A percentile compares a stretch with the other conserved stretches of the same genome.
These are phyloP conservation scores for Nectriaceae sp. DNA, from an alignment of 2,329 filamentous ascomycete species.

Conservation along the genomic window DNA sequence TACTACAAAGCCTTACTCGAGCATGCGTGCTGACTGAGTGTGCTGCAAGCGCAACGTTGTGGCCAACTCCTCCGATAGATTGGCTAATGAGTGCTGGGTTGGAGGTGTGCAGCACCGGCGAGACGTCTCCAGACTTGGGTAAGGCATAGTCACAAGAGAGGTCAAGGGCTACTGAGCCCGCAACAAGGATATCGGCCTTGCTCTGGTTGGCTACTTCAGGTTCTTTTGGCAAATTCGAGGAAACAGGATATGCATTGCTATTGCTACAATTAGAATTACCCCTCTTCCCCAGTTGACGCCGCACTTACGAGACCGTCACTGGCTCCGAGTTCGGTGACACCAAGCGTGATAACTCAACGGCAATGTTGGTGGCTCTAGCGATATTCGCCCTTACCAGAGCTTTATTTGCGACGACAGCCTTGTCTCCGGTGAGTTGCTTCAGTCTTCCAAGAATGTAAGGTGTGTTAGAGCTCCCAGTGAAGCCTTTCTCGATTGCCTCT, in stretches of 20 bases:
- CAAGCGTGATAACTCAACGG: conserved; percentile 53
- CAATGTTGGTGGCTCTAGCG: conserved; percentile 54
- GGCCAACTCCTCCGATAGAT: conserved; percentile 86
- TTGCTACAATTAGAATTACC: conserved; percentile 39
- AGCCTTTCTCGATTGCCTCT: conserved; percentile 65
- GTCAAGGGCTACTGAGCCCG: conserved; percentile 88
- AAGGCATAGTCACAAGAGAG: conserved; percentile 74
- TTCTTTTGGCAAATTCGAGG: conserved; percentile 12
- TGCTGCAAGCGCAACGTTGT: conserved; percentile 86
- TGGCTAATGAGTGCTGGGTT: conserved; percentile 82
- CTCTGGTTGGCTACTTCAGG: conserved; percentile 13
- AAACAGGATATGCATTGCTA: conserved; percentile 30
- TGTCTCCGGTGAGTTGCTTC: conserved; percentile 72
- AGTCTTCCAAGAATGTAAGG: conserved; percentile 81
- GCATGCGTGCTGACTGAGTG: conserved; percentile 63
- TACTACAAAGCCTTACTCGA: conserved; percentile 74
- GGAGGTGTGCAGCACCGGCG: conserved; percentile 71
- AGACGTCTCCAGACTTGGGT: conserved; percentile 27
- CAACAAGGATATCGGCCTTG: conserved; percentile 73
- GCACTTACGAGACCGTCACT: conserved; percentile 40
- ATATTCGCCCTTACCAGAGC: conserved; percentile 59
- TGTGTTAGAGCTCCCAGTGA: conserved; percentile 76
- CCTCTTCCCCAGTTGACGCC: conserved; percentile 21
- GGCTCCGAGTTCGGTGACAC: conserved; percentile 33
- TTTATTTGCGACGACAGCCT: conserved; percentile 73